Evolutionary conservation across 768 basidiomycete species (phyloP).

Genomic region (Holtermanniella nyarrowii): DNA sequence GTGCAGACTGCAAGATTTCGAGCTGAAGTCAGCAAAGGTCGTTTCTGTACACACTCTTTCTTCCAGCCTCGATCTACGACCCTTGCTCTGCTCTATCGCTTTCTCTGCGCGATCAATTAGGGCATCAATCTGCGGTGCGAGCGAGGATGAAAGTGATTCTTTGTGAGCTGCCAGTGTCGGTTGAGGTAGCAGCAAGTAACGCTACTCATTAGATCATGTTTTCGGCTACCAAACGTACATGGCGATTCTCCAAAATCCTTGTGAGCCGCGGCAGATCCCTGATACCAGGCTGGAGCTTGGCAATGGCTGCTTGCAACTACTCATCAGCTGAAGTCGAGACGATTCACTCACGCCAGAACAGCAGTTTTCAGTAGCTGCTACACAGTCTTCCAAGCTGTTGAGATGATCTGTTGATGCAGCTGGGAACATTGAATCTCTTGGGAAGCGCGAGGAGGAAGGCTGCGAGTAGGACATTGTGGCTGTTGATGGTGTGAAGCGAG

Average conservation of each 20-base stretch:
- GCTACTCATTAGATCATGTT: slow-evolving; percentile 12
- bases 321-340: too few relatives aligned
- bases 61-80: slow-evolving; percentile 21
- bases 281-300: slow-evolving; percentile 19
- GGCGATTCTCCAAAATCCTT: slow-evolving; percentile 32
- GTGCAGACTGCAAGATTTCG: slow-evolving; percentile 19
- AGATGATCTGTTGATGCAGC: slow-evolving; percentile 20
- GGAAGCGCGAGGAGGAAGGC: slow-evolving; percentile 8
- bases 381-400: slow-evolving; percentile 30
- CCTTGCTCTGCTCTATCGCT: slow-evolving; percentile 12
- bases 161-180: slow-evolving; percentile 33
- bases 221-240: slow-evolving; percentile 18
- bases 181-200: slow-evolving; percentile 35
- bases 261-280: slow-evolving; percentile 31
- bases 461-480: background rate
- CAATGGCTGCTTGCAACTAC: slow-evolving; percentile 6
- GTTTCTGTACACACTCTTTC: slow-evolving; percentile 19
- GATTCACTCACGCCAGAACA: too few relatives aligned
- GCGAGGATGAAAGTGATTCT: slow-evolving; percentile 22
- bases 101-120: slow-evolving; percentile 29
- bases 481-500: background rate
- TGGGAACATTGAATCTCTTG: slow-evolving; percentile 13
- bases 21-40: slow-evolving; percentile 5
- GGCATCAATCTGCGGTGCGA: slow-evolving; percentile 37
- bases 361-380: slow-evolving; percentile 26